These are phyloP conservation scores for Deuterostichococcus epilithicus DNA, from an alignment of 139 green algal species.

Conservation along the genomic window DNA sequence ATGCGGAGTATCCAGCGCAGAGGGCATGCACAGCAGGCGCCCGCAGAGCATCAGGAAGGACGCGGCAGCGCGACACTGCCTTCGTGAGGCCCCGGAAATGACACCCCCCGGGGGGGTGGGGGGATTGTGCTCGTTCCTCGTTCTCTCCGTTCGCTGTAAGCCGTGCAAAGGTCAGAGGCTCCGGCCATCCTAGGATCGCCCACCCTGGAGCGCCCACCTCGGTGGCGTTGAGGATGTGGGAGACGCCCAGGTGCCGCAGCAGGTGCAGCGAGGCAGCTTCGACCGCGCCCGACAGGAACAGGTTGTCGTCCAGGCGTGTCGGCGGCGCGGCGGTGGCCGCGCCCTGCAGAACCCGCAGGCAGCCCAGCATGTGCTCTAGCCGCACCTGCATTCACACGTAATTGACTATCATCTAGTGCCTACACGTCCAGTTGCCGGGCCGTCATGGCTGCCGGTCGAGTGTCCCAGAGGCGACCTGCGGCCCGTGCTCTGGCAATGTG, in stretches of 20 bases:
- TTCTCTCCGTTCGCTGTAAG: too few species aligned
- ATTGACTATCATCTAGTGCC: too few species aligned
- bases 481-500: too few species aligned
- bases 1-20: too few species aligned
- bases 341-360: conserved; percentile 64
- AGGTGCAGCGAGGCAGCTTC: conserved; percentile 66
- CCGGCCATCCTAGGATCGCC: not conserved
- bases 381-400: conserved; percentile 63
- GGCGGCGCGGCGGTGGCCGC: conserved; percentile 48
- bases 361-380: conserved; percentile 79
- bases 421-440: too few species aligned
- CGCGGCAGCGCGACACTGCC: too few species aligned
- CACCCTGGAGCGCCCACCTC: conserved; percentile 41
- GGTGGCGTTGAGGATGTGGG: conserved; percentile 82
- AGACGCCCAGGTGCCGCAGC: conserved; percentile 78
- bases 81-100: not conserved
- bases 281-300: conserved; percentile 78
- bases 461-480: too few species aligned
- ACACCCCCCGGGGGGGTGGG: too few species aligned
- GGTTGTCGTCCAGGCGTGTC: conserved; percentile 38
- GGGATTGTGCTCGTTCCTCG: too few species aligned
- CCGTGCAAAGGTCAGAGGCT: not conserved
- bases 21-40: too few species aligned
- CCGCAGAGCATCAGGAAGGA: too few species aligned
- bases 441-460: too few species aligned